Conservation (phyloP, 345 rosid species). For the Camelina hispida region DNA sequence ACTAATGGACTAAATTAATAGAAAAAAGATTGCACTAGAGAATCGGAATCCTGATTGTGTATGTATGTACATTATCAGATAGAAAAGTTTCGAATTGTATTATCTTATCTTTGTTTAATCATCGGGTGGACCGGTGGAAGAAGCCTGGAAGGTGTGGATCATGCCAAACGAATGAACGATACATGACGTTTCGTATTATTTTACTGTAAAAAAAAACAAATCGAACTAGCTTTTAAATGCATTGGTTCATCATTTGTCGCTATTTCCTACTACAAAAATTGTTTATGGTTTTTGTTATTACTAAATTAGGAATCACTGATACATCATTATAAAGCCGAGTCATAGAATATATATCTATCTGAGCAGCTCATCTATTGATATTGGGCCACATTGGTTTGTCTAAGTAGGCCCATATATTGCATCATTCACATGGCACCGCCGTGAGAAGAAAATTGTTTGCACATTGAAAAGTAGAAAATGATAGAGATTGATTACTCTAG, state of each 20-base stretch:
- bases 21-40: slow-evolving; percentile 21
- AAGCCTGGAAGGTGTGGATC: slow-evolving; percentile 25
- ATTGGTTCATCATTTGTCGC: neutral
- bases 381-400: slow-evolving; percentile 14
- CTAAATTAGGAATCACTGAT: slow-evolving; percentile 8
- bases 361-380: neutral
- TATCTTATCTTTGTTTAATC: slow-evolving; percentile 14
- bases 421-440: no score
- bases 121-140: no score
- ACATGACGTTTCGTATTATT: slow-evolving; percentile 1
- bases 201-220: neutral
- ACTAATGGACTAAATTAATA: slow-evolving; percentile 18
- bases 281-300: neutral
- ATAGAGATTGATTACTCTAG: neutral
- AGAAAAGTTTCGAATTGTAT: neutral
- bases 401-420: slow-evolving; percentile 7
- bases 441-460: no score
- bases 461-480: no score
- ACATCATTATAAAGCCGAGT: neutral
- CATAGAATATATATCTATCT: neutral
- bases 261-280: neutral
- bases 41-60: slow-evolving; percentile 30
- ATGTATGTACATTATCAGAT: slow-evolving; percentile 19
- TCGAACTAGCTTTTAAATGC: no score
- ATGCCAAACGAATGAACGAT: slow-evolving; percentile 11